Conservation (phyloP, 2,329 filamentous ascomycete species). For the Fusarium sp. region DNA sequence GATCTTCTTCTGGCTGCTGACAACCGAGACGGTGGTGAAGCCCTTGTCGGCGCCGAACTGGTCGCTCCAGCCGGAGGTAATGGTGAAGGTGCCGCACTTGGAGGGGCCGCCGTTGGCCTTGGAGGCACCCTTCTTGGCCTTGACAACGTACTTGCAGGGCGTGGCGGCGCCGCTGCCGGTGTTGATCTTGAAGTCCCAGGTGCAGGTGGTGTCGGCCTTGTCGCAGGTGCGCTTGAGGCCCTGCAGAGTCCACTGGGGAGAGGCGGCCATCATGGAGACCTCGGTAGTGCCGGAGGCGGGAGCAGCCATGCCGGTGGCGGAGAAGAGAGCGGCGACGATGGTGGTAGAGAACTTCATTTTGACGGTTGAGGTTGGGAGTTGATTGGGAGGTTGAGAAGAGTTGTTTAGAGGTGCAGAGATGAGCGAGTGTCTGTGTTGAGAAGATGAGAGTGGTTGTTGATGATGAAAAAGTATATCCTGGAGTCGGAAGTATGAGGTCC, state of each 20-base stretch:
- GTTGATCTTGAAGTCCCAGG: conserved; percentile 61
- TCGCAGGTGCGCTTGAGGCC: conserved; percentile 58
- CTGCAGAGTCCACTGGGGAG: conserved; percentile 60
- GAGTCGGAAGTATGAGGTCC: background rate
- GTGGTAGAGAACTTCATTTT: conserved; percentile 62
- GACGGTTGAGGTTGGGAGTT: conserved; percentile 16
- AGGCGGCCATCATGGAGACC: conserved; percentile 58
- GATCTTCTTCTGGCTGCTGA: conserved; percentile 59
- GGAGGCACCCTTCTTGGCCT: conserved; percentile 51
- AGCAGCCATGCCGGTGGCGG: conserved; percentile 51
- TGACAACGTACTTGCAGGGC: conserved; percentile 49
- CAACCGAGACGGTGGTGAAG: conserved; percentile 69
- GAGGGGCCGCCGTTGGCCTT: conserved; percentile 56
- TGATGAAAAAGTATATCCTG: background rate
- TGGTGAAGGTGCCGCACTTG: conserved; percentile 64
- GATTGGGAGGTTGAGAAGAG: no score
- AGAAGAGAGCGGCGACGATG: conserved; percentile 51
- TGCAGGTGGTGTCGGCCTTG: conserved; percentile 56
- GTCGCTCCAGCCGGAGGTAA: conserved; percentile 70
- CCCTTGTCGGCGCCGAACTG: conserved; percentile 67
- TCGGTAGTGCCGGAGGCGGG: conserved; percentile 48
- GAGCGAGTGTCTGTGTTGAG: no score
- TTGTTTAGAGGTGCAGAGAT: no score
- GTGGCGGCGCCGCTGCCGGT: conserved; percentile 58
- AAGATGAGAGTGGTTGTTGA: no score